phyloP scores from a whole-genome alignment of 208 protist genomes.

The Wallacemonas sp. region DNA sequence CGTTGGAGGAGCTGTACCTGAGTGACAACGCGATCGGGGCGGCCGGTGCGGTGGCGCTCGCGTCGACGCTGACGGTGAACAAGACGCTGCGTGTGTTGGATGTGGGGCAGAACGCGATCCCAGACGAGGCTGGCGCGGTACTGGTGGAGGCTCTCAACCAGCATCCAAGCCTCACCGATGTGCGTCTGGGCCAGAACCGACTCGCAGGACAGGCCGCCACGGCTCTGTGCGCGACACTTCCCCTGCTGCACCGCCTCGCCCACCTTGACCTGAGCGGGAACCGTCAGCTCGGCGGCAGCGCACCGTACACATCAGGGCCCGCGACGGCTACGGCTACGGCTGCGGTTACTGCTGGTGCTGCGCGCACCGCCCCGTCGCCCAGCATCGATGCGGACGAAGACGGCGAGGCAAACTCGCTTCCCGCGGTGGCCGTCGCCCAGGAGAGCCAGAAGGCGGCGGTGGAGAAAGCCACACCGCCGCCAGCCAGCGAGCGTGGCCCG shows the following conservation, averaged over 20 bases:
- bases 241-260: slow-evolving; percentile 39
- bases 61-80: slow-evolving; percentile 72
- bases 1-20: slow-evolving; percentile 80
- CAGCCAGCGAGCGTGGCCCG: slow-evolving; percentile 34
- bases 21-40: slow-evolving; percentile 72
- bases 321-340: too few relatives aligned
- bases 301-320: background rate
- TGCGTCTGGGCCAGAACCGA: slow-evolving; percentile 77
- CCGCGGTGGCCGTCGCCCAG: background rate
- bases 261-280: slow-evolving; percentile 78
- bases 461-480: background rate
- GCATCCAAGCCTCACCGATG: slow-evolving; percentile 51
- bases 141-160: slow-evolving; percentile 52
- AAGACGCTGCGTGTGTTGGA: slow-evolving; percentile 69
- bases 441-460: background rate
- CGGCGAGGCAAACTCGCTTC: background rate
- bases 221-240: slow-evolving; percentile 61
- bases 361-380: too few relatives aligned
- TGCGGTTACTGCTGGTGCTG: too few relatives aligned
- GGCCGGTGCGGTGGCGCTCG: slow-evolving; percentile 63
- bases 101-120: slow-evolving; percentile 81
- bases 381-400: too few relatives aligned
- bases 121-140: slow-evolving; percentile 55
- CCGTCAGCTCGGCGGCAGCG: slow-evolving; percentile 28
- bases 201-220: slow-evolving; percentile 47